phyloP scores from a whole-genome alignment of 2,329 filamentous ascomycete species.

The Dothiorella sarmentorum region DNA sequence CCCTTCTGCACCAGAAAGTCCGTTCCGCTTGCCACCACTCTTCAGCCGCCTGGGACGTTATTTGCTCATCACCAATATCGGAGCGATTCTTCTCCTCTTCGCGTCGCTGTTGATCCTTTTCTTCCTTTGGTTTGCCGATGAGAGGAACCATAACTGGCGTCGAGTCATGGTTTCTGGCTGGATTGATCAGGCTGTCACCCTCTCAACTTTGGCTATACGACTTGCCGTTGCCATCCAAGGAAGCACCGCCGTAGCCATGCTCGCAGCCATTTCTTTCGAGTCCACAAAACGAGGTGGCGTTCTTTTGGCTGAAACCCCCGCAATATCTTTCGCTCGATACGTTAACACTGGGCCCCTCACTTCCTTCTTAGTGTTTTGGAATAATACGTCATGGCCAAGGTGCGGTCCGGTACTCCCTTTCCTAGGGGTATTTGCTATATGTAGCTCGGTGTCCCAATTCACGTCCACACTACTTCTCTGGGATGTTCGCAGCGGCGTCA shows the following conservation, averaged over 20 bases:
- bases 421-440: not conserved
- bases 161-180: not conserved
- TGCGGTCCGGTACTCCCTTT: not conserved
- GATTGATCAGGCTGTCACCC: not conserved
- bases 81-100: not conserved
- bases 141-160: not conserved
- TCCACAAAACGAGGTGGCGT: not conserved
- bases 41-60: not conserved
- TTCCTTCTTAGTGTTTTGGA: not conserved
- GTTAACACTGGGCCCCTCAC: not conserved
- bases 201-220: not conserved
- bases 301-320: not conserved
- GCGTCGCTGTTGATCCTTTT: not conserved
- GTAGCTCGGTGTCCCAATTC: not conserved
- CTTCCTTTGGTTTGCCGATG: not conserved
- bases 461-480: not conserved
- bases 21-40: too few relatives aligned
- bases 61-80: not conserved
- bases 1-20: too few relatives aligned
- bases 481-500: not conserved
- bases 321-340: not conserved
- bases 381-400: not conserved
- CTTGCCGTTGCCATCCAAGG: not conserved
- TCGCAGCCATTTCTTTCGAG: not conserved
- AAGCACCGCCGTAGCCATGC: not conserved